These are phyloP conservation scores for Aspergillus versicolor DNA, from an alignment of 2,329 filamentous ascomycete genomes.

Conservation along the genomic window DNA sequence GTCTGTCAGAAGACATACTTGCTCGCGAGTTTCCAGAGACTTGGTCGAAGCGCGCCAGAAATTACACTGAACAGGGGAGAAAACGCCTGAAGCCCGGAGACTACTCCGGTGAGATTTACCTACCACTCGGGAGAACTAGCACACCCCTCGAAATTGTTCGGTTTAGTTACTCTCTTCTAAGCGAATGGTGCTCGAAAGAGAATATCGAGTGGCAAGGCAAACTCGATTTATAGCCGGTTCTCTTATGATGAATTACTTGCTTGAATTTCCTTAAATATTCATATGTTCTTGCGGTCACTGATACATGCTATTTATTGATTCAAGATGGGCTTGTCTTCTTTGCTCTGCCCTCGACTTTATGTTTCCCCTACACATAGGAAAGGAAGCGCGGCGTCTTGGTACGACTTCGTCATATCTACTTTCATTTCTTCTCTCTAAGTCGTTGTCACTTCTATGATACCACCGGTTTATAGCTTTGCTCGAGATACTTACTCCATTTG, in stretches of 20 bases:
- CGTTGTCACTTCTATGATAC: constrained; percentile 30
- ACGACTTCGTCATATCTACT: background rate
- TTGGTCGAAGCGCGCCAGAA: constrained; percentile 43
- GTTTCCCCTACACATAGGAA: background rate
- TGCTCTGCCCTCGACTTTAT: constrained; percentile 4
- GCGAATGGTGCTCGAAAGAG: constrained; percentile 49
- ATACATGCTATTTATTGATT: background rate
- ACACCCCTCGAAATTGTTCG: constrained; percentile 46
- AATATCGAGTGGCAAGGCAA: constrained; percentile 45
- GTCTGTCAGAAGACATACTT: constrained; percentile 43
- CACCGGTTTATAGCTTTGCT: constrained; percentile 21
- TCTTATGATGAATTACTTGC: background rate
- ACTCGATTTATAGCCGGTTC: constrained; percentile 33
- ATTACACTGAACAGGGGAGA: constrained; percentile 37
- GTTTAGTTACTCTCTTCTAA: constrained; percentile 45
- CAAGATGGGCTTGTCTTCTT: background rate
- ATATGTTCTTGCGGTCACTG: background rate
- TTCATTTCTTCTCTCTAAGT: constrained; percentile 11
- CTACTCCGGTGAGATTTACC: constrained; percentile 39
- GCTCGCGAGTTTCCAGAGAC: constrained; percentile 43
- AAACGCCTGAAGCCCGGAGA: constrained; percentile 33
- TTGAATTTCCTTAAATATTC: background rate
- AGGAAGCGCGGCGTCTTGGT: constrained; percentile 2
- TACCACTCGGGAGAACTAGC: constrained; percentile 45
- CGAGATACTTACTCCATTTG: background rate